These are phyloP conservation scores for Cyclotella sp. DNA, from an alignment of 108 stramenopile species.

Conservation along the genomic window DNA sequence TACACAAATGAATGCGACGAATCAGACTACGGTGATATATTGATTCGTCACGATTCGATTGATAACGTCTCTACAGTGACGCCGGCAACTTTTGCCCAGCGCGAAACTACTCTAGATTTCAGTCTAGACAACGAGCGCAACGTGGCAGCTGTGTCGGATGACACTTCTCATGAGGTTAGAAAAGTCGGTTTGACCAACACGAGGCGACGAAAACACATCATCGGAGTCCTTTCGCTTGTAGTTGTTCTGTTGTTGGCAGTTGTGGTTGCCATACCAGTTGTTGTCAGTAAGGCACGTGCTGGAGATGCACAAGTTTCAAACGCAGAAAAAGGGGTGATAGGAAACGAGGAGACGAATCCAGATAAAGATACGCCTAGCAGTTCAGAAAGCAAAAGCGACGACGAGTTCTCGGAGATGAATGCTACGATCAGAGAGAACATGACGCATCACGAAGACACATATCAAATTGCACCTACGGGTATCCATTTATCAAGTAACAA, in stretches of 20 bases:
- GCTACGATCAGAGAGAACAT: neutral
- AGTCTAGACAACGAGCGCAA: neutral
- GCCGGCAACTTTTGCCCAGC: constrained; percentile 8
- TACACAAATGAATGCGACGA: neutral
- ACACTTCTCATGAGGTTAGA: neutral
- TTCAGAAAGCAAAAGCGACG: neutral
- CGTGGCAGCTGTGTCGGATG: neutral
- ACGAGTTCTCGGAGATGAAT: neutral
- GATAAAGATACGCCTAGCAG: too few species aligned
- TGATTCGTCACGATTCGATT: neutral
- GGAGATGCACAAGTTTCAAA: neutral
- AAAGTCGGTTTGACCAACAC: neutral
- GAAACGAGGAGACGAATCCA: neutral
- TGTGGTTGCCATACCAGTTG: constrained; percentile 1
- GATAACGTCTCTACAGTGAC: constrained; percentile 12
- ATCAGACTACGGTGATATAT: constrained; percentile 7
- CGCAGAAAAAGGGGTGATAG: neutral
- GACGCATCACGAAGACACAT: neutral
- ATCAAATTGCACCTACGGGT: neutral
- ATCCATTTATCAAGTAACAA: neutral
- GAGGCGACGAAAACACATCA: neutral
- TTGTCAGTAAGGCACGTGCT: constrained; percentile 4
- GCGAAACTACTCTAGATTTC: neutral
- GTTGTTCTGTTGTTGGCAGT: neutral
- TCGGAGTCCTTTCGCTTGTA: neutral